Base-by-base conservation (phyloP, 75 land plant species). In the Adiantum capillusveneris region DNA sequence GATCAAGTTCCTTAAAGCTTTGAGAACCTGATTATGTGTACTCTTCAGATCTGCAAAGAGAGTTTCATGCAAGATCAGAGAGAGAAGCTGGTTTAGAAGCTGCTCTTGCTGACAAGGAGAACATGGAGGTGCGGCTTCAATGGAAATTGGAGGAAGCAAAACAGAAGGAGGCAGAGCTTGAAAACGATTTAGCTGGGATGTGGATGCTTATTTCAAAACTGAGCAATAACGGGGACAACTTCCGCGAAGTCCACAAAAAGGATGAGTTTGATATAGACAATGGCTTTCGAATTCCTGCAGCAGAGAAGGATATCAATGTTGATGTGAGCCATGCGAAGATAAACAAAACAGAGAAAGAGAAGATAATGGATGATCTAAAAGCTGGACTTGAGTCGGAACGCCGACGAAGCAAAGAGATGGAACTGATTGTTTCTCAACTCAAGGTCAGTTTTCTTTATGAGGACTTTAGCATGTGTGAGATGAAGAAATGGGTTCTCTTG, bases 161-260 rank as follows among this genome's bases (percentile, higher is more conserved):
- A 48, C 54, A 52, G 27, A 74, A 60, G 22, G 92, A 87, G 45
- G 65, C 68, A 62, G 74, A 72, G 29, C 44, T 87, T 1, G 92
- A 87, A 59, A 81, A 81, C 70, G 88, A 87, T 37, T 74, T 87
- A 26, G 88, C 87, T 41, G 76, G 76, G 31, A 87, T 87, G 92
- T 84, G 87, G 92, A 75, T 81, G 46, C 69, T 78, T 27, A 63
- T 84, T 64, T 79, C 92, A 26, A 78, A 81, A 62, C 44, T 81
- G 62, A 77, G 71, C 44, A 74, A 68, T 9, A 34, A 34, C 9
- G 37, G 37, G 37, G 37, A 34, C 9, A 9, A 11, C 25, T 43
- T 19, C 24, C 29, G 54, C 12, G 65, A 63, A 5, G 70, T 65
- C 17, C 28, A 1, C 17, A 49, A 57, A 37, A 58, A 39, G 37